Percentiles rank a stretch among this genome's conserved stretches.
These are phyloP conservation scores for Candida wancherniae DNA, from an alignment of 805 yeast species.

Conservation along the genomic window DNA sequence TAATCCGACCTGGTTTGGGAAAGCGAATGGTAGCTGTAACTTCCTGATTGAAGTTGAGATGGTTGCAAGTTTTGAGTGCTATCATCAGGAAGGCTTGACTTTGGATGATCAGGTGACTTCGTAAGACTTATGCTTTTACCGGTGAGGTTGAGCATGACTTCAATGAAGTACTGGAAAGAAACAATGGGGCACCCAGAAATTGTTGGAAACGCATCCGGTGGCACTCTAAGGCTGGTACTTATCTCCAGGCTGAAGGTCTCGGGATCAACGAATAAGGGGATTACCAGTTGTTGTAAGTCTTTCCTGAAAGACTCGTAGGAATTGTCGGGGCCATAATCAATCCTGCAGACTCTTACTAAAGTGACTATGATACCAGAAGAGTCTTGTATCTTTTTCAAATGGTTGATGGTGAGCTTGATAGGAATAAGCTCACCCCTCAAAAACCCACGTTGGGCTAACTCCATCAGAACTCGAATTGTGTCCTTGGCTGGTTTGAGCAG, in stretches of 20 bases:
- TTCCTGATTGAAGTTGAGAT: slow-evolving; percentile 11
- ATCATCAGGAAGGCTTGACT: slow-evolving; percentile 4
- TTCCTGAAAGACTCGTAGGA: slow-evolving; percentile 72
- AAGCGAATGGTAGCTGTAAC: slow-evolving; percentile 20
- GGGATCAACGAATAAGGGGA: slow-evolving; percentile 79
- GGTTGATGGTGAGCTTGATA: slow-evolving; percentile 59
- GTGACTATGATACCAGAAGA: slow-evolving; percentile 74
- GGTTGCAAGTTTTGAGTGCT: slow-evolving; percentile 11
- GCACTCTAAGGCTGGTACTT: slow-evolving; percentile 63
- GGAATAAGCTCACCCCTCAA: slow-evolving; percentile 78
- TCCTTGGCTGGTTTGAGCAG: too few species aligned
- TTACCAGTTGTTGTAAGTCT: slow-evolving; percentile 71
- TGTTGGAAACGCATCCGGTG: slow-evolving; percentile 83
- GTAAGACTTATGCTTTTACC: slow-evolving; percentile 45
- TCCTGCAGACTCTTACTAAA: slow-evolving; percentile 70
- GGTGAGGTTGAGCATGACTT: slow-evolving; percentile 75
- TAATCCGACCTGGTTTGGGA: slow-evolving; percentile 37
- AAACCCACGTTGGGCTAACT: slow-evolving; percentile 58
- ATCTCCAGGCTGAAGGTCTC: slow-evolving; percentile 50
- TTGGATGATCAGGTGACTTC: slow-evolving; percentile 15
- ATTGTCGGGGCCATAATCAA: slow-evolving; percentile 53
- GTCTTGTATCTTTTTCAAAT: slow-evolving; percentile 65
- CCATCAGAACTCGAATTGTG: slow-evolving; percentile 33
- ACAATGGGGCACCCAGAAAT: slow-evolving; percentile 67
- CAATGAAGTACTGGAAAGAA: slow-evolving; percentile 79